Base-by-base conservation (phyloP, 306 rosid species). In the Parietaria judaica region DNA sequence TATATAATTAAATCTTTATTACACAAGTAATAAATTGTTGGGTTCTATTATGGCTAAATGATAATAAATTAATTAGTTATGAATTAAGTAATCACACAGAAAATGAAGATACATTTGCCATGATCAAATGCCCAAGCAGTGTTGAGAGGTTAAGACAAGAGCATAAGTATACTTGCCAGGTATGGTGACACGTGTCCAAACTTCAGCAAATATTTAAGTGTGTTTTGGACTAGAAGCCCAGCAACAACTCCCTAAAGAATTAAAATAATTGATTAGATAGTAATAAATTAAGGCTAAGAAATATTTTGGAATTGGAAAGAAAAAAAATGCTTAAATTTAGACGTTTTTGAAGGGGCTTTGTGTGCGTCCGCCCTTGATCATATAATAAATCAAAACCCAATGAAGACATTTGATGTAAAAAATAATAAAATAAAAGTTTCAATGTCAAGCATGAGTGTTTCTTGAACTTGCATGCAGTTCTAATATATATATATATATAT, bases 151-250 rank as follows among this genome's bases (percentile, higher is more conserved):
- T 13, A n/a, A 14, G 39, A 49, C 53, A 61, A 44, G 50, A 23
- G 31, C 31, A 23, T 57, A 36, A 70, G 41, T 60, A 54, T 12
- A 72, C 80, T 75, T 71, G 88, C 96, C 90, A 92, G 70, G 85
- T 92, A 92, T 0, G 90, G 88, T 62, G 99, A 84, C 69, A 88
- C 99, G 15, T 74, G 76, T 66, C 95, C 96, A 58, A 92, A 92
- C 51, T 84, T 81, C 72, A 92, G 83, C 81, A 92, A 77, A 71
- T 77, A 84, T 68, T 92, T 92, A 53, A 92, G 94, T 36, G 96
- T 82, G 78, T 92, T 92, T 70, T 92, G 99, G 68, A 92, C 84
- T 67, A 92, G 86, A 64, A 92, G 95, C 65, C 96, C 99, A 44
- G 96, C 99, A 76, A 92, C 79, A 74, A 92, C 99, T 67, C 99